Evolutionary conservation across 2,329 filamentous ascomycete species (phyloP).

Genomic region (Neofusicoccum ribis): DNA sequence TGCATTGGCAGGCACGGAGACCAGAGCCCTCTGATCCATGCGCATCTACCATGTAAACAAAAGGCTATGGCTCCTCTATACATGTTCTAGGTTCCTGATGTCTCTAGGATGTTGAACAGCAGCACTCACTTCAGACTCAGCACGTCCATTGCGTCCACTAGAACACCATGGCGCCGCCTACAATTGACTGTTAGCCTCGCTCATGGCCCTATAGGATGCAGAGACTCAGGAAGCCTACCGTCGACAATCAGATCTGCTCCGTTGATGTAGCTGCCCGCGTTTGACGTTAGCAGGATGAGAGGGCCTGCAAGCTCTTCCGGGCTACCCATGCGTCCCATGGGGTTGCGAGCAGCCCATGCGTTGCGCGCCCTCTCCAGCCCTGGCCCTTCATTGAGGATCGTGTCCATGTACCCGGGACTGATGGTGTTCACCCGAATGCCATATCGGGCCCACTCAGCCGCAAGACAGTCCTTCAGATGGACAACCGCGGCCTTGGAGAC

Average conservation of each 20-base stretch:
- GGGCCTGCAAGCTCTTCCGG: conserved; percentile 64
- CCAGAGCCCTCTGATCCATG: not conserved
- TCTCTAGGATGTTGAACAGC: no score
- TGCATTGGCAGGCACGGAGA: conserved; percentile 11
- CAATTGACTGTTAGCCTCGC: not conserved
- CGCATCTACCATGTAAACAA: not conserved
- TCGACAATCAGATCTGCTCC: conserved; percentile 67
- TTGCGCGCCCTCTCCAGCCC: conserved; percentile 55
- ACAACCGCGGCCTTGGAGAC: conserved; percentile 68
- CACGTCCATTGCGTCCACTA: not conserved
- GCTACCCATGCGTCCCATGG: conserved; percentile 64
- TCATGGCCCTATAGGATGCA: no score
- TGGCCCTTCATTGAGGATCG: conserved; percentile 67
- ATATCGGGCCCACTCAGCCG: conserved; percentile 70
- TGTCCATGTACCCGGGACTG: conserved; percentile 76
- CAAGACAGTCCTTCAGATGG: conserved; percentile 63
- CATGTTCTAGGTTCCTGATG: no score
- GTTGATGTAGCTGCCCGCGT: conserved; percentile 67
- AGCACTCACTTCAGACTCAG: no score
- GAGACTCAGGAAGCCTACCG: conserved; percentile 38
- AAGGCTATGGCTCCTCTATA: not conserved
- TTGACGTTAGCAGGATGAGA: conserved; percentile 61
- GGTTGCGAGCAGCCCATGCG: conserved; percentile 61
- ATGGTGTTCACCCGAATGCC: conserved; percentile 72
- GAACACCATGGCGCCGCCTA: conserved; percentile 17